phyloP scores from a whole-genome alignment of 2,329 filamentous ascomycete species.

The Fonsecaea nubica region DNA sequence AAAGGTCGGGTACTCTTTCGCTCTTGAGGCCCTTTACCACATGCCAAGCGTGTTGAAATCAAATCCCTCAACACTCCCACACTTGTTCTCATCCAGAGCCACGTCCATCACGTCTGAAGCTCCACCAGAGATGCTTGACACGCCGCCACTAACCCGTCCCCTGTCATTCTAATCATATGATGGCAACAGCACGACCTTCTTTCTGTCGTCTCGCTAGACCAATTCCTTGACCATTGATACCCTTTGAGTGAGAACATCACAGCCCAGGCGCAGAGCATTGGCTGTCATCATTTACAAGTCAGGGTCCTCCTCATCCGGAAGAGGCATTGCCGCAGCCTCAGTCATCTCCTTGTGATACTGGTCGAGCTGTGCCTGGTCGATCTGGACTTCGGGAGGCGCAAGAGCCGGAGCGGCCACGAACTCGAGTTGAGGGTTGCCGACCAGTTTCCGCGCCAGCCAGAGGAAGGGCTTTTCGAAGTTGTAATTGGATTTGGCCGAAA shows the following conservation, averaged over 20 bases:
- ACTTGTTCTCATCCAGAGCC: not conserved
- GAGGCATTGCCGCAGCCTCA: slow-evolving; percentile 77
- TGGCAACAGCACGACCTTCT: slow-evolving; percentile 33
- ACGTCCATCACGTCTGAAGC: not conserved
- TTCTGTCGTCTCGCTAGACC: slow-evolving; percentile 35
- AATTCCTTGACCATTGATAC: slow-evolving; percentile 18
- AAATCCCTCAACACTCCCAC: not conserved
- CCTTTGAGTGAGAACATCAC: slow-evolving; percentile 9
- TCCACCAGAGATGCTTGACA: not conserved
- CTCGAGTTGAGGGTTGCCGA: slow-evolving; percentile 91
- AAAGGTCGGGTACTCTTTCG: not conserved
- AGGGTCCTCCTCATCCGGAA: slow-evolving; percentile 92
- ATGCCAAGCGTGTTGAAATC: not conserved
- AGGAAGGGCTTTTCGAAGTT: slow-evolving; percentile 99
- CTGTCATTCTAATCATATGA: slow-evolving; percentile 1
- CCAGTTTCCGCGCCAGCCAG: slow-evolving; percentile 97
- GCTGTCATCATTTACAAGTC: slow-evolving; percentile 52
- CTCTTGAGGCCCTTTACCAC: not conserved
- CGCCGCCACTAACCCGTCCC: slow-evolving; percentile 3
- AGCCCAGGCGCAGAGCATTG: not conserved
- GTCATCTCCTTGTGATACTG: slow-evolving; percentile 90
- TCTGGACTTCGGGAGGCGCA: slow-evolving; percentile 87
- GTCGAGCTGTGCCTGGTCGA: slow-evolving; percentile 81
- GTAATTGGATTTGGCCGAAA: slow-evolving; percentile 99
- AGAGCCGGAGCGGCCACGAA: slow-evolving; percentile 96